Evolutionary conservation across 1,284 basidiomycete species (phyloP), one percentile per base, ranked within the genome.

Genomic region (Porodaedalea pini): DNA sequence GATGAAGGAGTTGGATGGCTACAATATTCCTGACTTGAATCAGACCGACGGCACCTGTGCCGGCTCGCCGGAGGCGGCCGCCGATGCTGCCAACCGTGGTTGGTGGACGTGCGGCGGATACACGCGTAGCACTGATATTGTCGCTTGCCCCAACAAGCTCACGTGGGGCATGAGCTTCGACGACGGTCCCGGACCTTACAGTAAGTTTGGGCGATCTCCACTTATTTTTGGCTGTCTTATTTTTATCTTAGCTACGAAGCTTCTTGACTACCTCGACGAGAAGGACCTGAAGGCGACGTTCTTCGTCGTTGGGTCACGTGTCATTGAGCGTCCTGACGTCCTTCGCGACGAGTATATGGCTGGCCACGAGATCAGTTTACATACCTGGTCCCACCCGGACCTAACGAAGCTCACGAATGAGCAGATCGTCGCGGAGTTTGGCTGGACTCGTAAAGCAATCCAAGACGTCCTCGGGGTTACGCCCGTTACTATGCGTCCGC

Each of bases 51-150:
- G 87, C n/a, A 80, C 85, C 19, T 88, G 88, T 65, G 76, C 69
- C 32, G 73, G 76, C 45, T 82, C 86, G 62, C 80, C 86, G 31
- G 71, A 70, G 2, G 79, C 83, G 11, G 84, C 81, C 3, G 71
- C 82, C 4, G 69, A 83, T 44, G 84, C 87, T 40, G 74, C 79
- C 7, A 71, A 70, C 58, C 81, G 83, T 63, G 86, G 87, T 43
- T 91, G 88, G 89, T 91, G 89, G 89, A 90, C 92, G n/a, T 94
- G 92, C 67, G 90, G 91, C 69, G 88, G 89, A 37, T 83, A 81
- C 70, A 90, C 90, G 5, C 80, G 89, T 23, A 65, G 64, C 44
- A 82, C 82, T 8, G 73, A 90, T 69, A 83, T 90, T 66, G 81
- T 83, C 59, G 72, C 79, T 21, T 97, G 94, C 72, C 90, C 92